phyloP scores from a whole-genome alignment of 2,329 filamentous ascomycete species.

The Nemania bipapillata region DNA sequence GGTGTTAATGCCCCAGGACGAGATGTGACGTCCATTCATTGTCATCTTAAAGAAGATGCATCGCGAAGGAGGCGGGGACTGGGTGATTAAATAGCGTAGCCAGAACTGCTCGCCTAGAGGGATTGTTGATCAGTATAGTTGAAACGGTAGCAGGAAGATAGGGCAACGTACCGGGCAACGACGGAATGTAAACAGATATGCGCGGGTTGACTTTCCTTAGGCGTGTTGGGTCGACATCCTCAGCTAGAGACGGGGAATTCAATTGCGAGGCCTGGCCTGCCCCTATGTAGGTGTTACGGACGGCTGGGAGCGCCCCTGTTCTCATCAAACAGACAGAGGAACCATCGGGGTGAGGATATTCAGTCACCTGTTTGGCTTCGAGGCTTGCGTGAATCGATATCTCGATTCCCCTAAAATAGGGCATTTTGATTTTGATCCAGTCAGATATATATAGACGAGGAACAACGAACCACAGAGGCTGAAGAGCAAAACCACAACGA shows the following conservation, averaged over 20 bases:
- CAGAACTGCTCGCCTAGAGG: conserved; percentile 63
- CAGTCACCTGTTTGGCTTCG: conserved; percentile 56
- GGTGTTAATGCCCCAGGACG: conserved; percentile 64
- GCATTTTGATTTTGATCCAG: conserved; percentile 54
- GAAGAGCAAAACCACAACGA: background rate
- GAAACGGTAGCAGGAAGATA: background rate
- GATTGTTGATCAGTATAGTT: conserved; percentile 5
- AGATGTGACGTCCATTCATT: conserved; percentile 65
- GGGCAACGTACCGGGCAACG: conserved; percentile 58
- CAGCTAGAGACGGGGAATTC: conserved; percentile 43
- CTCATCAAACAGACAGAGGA: conserved; percentile 56
- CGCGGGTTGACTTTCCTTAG: conserved; percentile 55
- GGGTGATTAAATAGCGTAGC: conserved; percentile 60
- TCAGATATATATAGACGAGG: background rate
- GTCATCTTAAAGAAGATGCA: conserved; percentile 66
- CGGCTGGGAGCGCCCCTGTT: conserved; percentile 26
- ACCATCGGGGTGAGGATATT: conserved; percentile 66
- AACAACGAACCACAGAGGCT: background rate
- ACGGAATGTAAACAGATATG: conserved; percentile 68
- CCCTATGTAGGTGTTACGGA: conserved; percentile 19
- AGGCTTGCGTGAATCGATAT: conserved; percentile 57
- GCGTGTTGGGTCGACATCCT: conserved; percentile 46
- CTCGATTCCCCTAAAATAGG: conserved; percentile 61
- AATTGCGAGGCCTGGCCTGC: conserved; percentile 21
- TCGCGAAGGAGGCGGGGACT: conserved; percentile 50